Evolutionary conservation across 257 asterid genomes (phyloP).

Genomic region (Paraleonurus japonicus): DNA sequence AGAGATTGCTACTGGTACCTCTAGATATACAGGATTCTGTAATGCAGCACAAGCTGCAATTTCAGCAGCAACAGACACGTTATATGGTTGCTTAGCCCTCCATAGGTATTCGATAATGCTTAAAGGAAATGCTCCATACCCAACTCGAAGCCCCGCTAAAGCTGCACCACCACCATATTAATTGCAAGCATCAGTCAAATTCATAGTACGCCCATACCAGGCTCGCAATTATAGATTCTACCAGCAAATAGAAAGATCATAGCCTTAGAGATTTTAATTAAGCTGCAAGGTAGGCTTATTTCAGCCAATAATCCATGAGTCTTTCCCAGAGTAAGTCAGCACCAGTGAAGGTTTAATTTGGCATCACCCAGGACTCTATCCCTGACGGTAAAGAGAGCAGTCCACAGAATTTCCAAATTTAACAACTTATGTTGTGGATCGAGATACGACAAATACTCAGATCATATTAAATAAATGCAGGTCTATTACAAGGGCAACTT

Average conservation of each 20-base stretch:
- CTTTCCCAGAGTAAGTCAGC: too few relatives aligned
- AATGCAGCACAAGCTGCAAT: slow-evolving; percentile 94
- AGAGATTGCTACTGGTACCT: slow-evolving; percentile 43
- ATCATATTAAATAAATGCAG: too few relatives aligned
- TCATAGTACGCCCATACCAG: neutral
- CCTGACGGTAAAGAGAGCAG: too few relatives aligned
- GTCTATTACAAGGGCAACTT: too few relatives aligned
- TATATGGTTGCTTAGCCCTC: slow-evolving; percentile 99
- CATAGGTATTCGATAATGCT: slow-evolving; percentile 89
- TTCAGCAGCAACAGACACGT: slow-evolving; percentile 98
- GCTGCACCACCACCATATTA: slow-evolving; percentile 47
- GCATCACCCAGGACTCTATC: too few relatives aligned
- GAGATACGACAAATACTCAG: too few relatives aligned
- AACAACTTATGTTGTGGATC: too few relatives aligned
- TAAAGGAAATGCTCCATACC: slow-evolving; percentile 93
- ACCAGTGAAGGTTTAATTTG: too few relatives aligned
- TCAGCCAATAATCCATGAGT: neutral
- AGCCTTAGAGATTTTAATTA: slow-evolving; percentile 3
- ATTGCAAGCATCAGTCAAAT: slow-evolving; percentile 1
- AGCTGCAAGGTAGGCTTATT: neutral
- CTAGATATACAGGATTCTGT: slow-evolving; percentile 74
- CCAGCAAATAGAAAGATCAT: neutral
- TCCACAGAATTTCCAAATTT: too few relatives aligned
- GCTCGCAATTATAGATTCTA: neutral
- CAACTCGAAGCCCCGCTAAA: slow-evolving; percentile 92